These are phyloP conservation scores for Naumovozyma baii DNA, from an alignment of 805 yeast genomes.

Conservation along the genomic window DNA sequence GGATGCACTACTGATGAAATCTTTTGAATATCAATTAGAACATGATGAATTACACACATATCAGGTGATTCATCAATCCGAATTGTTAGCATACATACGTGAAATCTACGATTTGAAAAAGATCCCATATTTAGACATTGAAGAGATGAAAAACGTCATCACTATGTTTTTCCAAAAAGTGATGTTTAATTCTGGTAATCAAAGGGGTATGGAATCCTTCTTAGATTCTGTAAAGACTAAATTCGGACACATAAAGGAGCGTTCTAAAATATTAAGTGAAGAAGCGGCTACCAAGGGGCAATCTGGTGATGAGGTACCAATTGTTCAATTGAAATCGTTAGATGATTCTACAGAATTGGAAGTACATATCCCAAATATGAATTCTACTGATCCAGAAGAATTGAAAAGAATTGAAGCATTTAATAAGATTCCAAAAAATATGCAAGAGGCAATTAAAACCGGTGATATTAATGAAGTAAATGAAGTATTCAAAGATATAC, in stretches of 20 bases:
- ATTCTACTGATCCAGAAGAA: conserved; percentile 38
- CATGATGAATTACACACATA: conserved; percentile 44
- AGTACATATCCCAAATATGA: conserved; percentile 58
- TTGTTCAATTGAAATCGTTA: conserved; percentile 78
- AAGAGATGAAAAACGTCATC: conserved; percentile 37
- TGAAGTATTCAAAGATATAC: conserved; percentile 63
- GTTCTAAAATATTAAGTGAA: conserved; percentile 59
- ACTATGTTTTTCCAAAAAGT: conserved; percentile 61
- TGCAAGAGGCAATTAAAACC: conserved; percentile 71
- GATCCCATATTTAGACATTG: conserved; percentile 24
- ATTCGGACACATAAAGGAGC: conserved; percentile 54
- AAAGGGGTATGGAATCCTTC: conserved; percentile 65
- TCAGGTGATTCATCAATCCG: conserved; percentile 69
- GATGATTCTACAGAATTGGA: conserved; percentile 73
- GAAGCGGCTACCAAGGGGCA: conserved; percentile 36
- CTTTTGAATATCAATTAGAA: conserved; percentile 67
- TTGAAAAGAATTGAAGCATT: conserved; percentile 43
- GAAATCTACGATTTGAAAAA: conserved; percentile 33
- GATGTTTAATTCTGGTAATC: conserved; percentile 25
- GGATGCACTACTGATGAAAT: conserved; percentile 86
- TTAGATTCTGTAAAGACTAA: conserved; percentile 66
- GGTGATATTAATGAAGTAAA: conserved; percentile 70
- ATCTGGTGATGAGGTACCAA: conserved; percentile 52
- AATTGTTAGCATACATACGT: conserved; percentile 62
- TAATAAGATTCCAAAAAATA: conserved; percentile 43